Evolutionary conservation across 441 rosid genomes (phyloP).

Genomic region (Lepidium campestre): DNA sequence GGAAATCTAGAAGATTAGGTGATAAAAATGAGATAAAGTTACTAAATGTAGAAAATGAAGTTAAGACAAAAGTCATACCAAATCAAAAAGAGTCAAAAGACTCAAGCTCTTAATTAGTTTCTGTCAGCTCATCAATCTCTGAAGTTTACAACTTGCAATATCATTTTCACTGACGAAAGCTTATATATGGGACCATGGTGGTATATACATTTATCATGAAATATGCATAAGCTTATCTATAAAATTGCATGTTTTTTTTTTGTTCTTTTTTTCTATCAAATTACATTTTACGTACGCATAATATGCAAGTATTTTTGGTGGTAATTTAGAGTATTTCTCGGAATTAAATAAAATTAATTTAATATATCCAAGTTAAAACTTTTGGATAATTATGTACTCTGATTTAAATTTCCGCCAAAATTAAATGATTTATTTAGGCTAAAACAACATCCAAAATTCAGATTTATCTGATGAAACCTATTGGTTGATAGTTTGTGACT

Average conservation of each 20-base stretch:
- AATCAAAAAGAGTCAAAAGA: conserved; percentile 25
- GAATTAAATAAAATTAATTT: no score
- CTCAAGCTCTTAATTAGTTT: conserved; percentile 21
- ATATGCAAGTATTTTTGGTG: no score
- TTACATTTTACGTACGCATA: not conserved
- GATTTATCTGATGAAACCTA: not conserved
- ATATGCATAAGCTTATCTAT: not conserved
- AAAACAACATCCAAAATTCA: no score
- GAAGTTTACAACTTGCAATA: conserved; percentile 9
- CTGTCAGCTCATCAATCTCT: conserved; percentile 4
- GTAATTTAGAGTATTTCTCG: no score
- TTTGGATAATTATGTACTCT: no score
- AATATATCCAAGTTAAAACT: no score
- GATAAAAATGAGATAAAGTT: not conserved
- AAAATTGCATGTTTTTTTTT: not conserved
- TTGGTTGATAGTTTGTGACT: not conserved
- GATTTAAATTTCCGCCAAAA: no score
- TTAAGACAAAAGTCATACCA: conserved; percentile 18
- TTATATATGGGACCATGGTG: not conserved
- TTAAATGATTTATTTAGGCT: no score
- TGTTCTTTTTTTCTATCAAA: not conserved
- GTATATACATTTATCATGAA: not conserved
- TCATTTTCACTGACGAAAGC: not conserved
- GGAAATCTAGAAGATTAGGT: conserved; percentile 16
- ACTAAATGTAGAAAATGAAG: not conserved